These are phyloP conservation scores for Saccharomycopsis hybrid DNA, from an alignment of 1,139 yeast genomes.

Conservation along the genomic window DNA sequence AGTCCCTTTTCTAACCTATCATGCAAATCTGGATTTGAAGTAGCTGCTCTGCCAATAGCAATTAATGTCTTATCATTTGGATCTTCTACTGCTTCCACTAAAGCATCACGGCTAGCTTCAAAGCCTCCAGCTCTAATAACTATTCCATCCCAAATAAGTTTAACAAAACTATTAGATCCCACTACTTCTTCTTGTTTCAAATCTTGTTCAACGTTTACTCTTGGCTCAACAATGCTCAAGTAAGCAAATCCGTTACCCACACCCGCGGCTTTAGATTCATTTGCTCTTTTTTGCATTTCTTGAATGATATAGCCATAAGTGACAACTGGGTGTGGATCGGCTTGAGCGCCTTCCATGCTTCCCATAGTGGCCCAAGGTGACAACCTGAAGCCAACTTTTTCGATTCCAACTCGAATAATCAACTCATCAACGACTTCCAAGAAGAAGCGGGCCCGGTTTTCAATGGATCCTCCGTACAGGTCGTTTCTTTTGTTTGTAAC, in stretches of 20 bases:
- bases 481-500: slow-evolving; percentile 54
- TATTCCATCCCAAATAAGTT: slow-evolving; percentile 34
- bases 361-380: slow-evolving; percentile 51
- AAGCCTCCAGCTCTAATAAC: slow-evolving; percentile 35
- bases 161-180: slow-evolving; percentile 26
- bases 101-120: slow-evolving; percentile 21
- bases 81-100: slow-evolving; percentile 20
- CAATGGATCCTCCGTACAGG: slow-evolving; percentile 61
- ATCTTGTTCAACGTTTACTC: slow-evolving; percentile 21
- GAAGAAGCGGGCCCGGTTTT: slow-evolving; percentile 54
- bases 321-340: slow-evolving; percentile 32
- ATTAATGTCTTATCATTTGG: slow-evolving; percentile 36
- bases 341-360: slow-evolving; percentile 29
- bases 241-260: slow-evolving; percentile 36
- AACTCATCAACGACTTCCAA: slow-evolving; percentile 52
- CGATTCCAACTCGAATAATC: slow-evolving; percentile 40
- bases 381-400: slow-evolving; percentile 47
- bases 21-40: slow-evolving; percentile 46
- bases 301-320: slow-evolving; percentile 33
- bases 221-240: slow-evolving; percentile 38
- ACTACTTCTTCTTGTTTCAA: not conserved
- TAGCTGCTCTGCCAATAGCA: slow-evolving; percentile 41
- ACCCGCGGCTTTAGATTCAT: slow-evolving; percentile 28
- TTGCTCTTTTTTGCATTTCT: slow-evolving; percentile 34
- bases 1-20: slow-evolving; percentile 33